These are phyloP conservation scores for Stephania japonica DNA, from an alignment of 164 flowering plant genomes.

Conservation along the genomic window DNA sequence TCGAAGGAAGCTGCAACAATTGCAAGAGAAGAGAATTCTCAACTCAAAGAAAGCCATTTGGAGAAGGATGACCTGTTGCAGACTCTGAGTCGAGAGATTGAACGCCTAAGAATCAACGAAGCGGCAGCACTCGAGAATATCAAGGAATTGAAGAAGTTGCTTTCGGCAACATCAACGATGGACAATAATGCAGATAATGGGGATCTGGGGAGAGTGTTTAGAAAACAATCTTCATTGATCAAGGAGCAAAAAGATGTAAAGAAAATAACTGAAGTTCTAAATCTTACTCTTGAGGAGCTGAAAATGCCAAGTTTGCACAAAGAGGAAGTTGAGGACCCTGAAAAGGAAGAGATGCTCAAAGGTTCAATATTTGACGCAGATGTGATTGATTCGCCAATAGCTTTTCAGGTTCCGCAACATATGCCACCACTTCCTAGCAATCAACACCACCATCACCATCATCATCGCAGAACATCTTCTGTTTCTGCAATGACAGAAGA, in stretches of 20 bases:
- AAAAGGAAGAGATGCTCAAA: constrained; percentile 36
- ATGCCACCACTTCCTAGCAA: neutral
- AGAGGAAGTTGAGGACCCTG: constrained; percentile 18
- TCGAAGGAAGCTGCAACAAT: constrained; percentile 80
- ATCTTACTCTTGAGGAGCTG: constrained; percentile 33
- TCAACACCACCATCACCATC: constrained; percentile 1
- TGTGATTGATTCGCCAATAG: constrained; percentile 30
- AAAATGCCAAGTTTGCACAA: constrained; percentile 18
- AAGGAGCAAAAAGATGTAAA: constrained; percentile 20
- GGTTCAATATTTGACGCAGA: constrained; percentile 64
- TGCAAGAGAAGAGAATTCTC: constrained; percentile 62
- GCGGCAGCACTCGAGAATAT: constrained; percentile 45
- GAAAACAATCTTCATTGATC: constrained; percentile 11
- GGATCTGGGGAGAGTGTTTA: constrained; percentile 13
- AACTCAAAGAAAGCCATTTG: constrained; percentile 52
- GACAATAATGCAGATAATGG: constrained; percentile 19
- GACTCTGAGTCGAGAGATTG: constrained; percentile 38
- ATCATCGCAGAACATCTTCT: constrained; percentile 30
- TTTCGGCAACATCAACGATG: constrained; percentile 20
- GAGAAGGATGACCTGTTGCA: constrained; percentile 51
- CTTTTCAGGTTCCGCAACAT: neutral
- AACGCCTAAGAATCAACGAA: constrained; percentile 42
- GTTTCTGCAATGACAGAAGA: constrained; percentile 23
- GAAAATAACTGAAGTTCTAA: constrained; percentile 19
- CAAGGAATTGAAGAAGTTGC: constrained; percentile 43